phyloP scores from a whole-genome alignment of 768 basidiomycete genomes.

The Xerocomus spinulosus region DNA sequence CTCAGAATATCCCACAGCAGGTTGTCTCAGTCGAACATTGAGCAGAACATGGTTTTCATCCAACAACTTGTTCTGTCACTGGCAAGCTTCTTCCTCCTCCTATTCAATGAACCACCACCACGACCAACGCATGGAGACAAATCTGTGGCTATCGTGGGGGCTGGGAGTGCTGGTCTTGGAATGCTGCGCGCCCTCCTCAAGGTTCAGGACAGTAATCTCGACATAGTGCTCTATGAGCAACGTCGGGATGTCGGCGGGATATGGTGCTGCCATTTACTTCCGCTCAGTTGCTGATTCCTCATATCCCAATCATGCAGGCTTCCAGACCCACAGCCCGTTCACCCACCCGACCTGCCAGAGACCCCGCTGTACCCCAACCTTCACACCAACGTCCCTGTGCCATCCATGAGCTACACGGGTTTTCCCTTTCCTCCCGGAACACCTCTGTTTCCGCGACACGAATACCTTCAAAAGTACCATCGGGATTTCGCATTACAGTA shows the following conservation, averaged over 20 bases:
- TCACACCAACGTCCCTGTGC: constrained; percentile 51
- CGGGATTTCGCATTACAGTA: constrained; percentile 36
- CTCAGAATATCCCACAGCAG: too few species aligned
- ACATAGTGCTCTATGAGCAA: constrained; percentile 52
- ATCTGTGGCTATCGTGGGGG: constrained; percentile 55
- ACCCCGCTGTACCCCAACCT: constrained; percentile 53
- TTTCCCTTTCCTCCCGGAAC: constrained; percentile 50
- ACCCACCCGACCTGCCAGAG: constrained; percentile 47
- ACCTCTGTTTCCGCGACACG: constrained; percentile 46
- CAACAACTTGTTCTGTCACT: constrained; percentile 10
- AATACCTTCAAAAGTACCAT: constrained; percentile 46
- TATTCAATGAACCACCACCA: not conserved
- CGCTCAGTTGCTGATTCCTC: too few species aligned
- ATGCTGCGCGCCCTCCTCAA: constrained; percentile 48
- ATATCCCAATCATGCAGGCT: constrained; percentile 28
- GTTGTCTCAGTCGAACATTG: too few species aligned
- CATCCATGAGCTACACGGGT: constrained; percentile 52
- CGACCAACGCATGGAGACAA: constrained; percentile 24
- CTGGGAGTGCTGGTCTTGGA: constrained; percentile 52
- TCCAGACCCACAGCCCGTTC: constrained; percentile 28
- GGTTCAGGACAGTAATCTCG: constrained; percentile 41
- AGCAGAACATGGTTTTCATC: too few species aligned
- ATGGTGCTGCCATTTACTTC: constrained; percentile 36
- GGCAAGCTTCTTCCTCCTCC: constrained; percentile 7
- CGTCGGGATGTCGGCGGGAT: constrained; percentile 50